These are phyloP conservation scores for Circinella minor DNA, from an alignment of 371 early-diverging fungal species.

Conservation along the genomic window DNA sequence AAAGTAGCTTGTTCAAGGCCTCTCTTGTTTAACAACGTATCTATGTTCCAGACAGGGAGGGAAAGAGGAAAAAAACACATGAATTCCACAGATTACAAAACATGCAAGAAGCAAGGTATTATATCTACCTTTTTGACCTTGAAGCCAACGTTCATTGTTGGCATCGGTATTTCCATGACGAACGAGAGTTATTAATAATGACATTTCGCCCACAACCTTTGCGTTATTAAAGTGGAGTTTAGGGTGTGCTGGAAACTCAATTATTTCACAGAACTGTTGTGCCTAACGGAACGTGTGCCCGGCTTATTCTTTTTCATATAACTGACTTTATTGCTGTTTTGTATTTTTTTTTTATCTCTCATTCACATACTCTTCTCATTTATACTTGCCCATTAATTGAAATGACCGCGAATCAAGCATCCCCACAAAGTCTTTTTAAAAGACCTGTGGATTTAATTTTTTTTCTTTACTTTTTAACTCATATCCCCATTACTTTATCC, in stretches of 20 bases:
- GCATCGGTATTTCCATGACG: conserved; percentile 56
- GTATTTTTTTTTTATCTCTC: not conserved
- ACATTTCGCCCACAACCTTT: not conserved
- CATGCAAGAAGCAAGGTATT: no score
- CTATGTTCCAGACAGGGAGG: conserved; percentile 17
- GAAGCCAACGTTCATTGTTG: conserved; percentile 45
- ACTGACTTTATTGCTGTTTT: no score
- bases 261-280: no score
- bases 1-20: conserved; percentile 39
- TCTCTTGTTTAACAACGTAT: conserved; percentile 35
- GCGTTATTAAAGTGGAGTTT: no score
- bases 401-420: not conserved
- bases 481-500: conserved; percentile 62
- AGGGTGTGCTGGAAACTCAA: no score
- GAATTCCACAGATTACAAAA: no score
- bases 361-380: not conserved
- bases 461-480: conserved; percentile 61
- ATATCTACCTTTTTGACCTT: conserved; percentile 44
- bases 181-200: conserved; percentile 36
- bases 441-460: conserved; percentile 57
- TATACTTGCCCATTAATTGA: not conserved
- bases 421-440: conserved; percentile 16
- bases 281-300: not conserved
- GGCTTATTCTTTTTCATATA: not conserved
- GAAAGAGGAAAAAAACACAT: no score